Base-by-base conservation (phyloP, 2,329 filamentous ascomycete genomes). In the Laburnicola sp. region DNA sequence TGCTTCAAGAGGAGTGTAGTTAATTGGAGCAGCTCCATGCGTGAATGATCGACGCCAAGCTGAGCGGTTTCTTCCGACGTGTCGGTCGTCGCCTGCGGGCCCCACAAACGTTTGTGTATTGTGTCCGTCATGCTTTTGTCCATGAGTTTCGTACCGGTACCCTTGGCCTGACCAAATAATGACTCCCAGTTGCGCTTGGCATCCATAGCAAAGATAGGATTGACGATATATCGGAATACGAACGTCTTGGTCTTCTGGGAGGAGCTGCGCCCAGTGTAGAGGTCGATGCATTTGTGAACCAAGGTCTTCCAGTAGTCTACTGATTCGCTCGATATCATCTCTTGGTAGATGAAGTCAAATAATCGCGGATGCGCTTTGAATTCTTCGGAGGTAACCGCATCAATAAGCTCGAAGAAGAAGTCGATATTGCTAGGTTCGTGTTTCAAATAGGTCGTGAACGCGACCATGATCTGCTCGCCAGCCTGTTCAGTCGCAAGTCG, bases 1-100 rank as follows among this genome's bases (percentile, higher is more conserved):
- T 97, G 96, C 69, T 99, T 99, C 74, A 99, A 87, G 34, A 99
- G 80, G 78, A 99, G 86, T 0, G 94, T 92, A 4, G 94, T 97
- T 38, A 97, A 82, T 70, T 99, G 95, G 39, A 99, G 82, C 7
- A 97, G 83, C 69, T 99, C 95, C 85, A 97, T 96, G 11, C 94
- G 83, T 1, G 92, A 95, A 73, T 97, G 94, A 68, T 99, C 94
- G 45, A 97, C 91, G 9, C 92, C 91, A 31, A 89, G 84, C 64
- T 93, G 91, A 3, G 83, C 84, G 31, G 87, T 84, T 64, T 97
- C 94, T 61, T 97, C 93, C 34, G 86, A 85, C 2, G 86, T 81
- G 71, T 96, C 91, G 25, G 87, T 85, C 28, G 91, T 79, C 56
- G 76, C 73, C 51, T 95, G 91, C 22, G 91, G 87, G 71, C 90